Evolutionary conservation across 129 eudicot genomes (phyloP).

Genomic region (Lactuca saligna): DNA sequence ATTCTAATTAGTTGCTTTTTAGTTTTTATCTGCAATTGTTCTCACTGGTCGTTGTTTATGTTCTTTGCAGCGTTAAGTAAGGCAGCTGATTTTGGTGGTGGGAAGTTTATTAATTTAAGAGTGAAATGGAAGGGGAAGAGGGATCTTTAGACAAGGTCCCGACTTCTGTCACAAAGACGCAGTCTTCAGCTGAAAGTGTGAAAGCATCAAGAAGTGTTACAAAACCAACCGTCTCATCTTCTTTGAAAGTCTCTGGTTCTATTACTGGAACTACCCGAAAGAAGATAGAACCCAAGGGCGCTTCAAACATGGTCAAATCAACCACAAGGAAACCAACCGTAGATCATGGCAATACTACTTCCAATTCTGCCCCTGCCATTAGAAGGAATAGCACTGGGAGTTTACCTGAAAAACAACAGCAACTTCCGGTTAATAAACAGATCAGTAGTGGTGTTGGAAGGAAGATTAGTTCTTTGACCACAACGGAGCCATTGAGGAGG

Average conservation of each 20-base stretch:
- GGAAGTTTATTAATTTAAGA: constrained; percentile 20
- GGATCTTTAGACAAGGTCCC: constrained; percentile 35
- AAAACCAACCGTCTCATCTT: constrained; percentile 40
- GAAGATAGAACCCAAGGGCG: constrained; percentile 48
- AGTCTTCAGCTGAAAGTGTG: constrained; percentile 34
- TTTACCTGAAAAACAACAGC: constrained; percentile 57
- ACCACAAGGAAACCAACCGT: constrained; percentile 41
- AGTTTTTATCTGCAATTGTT: not conserved
- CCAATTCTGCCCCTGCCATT: constrained; percentile 47
- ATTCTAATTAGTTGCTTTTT: too few species aligned
- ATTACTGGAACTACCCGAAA: constrained; percentile 36
- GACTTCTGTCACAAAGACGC: constrained; percentile 27
- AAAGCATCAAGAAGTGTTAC: constrained; percentile 36
- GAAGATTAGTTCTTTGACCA: constrained; percentile 34
- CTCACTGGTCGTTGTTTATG: not conserved
- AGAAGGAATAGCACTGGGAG: constrained; percentile 94
- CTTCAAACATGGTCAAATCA: constrained; percentile 33
- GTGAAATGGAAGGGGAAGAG: constrained; percentile 41
- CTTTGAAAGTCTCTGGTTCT: constrained; percentile 41
- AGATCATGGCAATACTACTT: constrained; percentile 37
- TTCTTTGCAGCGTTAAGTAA: not conserved
- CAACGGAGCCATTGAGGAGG: constrained; percentile 60
- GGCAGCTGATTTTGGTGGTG: constrained; percentile 14
- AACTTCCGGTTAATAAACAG: constrained; percentile 42
- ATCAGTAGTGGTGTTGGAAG: constrained; percentile 33